Conservation (phyloP, 768 basidiomycete genomes). For the Guyanaporus albipodus region DNA sequence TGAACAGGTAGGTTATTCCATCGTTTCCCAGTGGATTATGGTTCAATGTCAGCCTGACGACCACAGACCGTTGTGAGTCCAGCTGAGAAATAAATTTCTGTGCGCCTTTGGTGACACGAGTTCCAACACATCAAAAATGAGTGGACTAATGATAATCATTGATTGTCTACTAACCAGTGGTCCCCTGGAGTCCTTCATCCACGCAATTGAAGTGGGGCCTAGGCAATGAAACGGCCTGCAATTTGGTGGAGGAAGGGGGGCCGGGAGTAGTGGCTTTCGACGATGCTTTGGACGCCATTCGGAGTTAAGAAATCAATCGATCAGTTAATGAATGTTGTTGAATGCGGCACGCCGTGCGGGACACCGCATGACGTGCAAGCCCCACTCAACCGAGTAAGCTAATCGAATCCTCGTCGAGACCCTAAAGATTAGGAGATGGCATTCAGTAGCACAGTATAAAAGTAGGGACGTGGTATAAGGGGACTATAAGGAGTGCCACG, state of each 20-base stretch:
- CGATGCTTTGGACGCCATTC: constrained; percentile 15
- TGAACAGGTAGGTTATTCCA: constrained; percentile 51
- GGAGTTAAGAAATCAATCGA: no score
- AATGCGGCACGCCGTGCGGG: no score
- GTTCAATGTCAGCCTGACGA: constrained; percentile 51
- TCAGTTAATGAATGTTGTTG: no score
- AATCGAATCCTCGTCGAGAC: no score
- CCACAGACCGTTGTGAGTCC: constrained; percentile 34
- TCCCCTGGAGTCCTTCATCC: constrained; percentile 23
- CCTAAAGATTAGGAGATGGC: no score
- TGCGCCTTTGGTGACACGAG: constrained; percentile 43
- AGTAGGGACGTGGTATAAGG: no score
- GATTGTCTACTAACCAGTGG: constrained; percentile 12
- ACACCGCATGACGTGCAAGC: no score
- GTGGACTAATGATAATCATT: not conserved
- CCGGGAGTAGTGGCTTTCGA: not conserved
- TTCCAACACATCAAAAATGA: constrained; percentile 2
- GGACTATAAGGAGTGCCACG: no score
- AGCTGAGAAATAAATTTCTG: constrained; percentile 48
- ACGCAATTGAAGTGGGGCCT: constrained; percentile 15
- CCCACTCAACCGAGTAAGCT: no score
- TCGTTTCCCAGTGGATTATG: constrained; percentile 57
- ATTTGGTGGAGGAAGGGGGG: not conserved
- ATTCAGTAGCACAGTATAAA: no score
- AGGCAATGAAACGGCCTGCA: constrained; percentile 6